Conservation (phyloP, 2,329 filamentous ascomycete species). For the Phyllosticta citriasiana region DNA sequence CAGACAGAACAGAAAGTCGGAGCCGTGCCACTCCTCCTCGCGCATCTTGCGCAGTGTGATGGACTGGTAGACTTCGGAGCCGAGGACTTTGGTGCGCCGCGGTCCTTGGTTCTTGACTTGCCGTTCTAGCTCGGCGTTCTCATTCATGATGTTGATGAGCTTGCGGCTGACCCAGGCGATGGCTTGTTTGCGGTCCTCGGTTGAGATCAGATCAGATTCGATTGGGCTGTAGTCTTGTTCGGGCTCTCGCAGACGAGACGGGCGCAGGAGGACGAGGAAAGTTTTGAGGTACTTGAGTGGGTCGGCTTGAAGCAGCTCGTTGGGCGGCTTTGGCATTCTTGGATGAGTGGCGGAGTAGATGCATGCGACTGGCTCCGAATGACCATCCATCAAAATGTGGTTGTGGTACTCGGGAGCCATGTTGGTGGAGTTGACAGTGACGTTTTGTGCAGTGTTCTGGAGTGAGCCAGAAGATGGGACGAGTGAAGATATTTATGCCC, state of each 20-base stretch:
- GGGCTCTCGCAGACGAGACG: not conserved
- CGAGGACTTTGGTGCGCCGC: constrained; percentile 4
- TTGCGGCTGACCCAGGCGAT: not conserved
- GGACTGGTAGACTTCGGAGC: not conserved
- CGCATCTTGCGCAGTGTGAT: not conserved
- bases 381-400: not conserved
- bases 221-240: not conserved
- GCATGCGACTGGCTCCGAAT: not conserved
- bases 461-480: no score
- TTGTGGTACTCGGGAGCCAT: not conserved
- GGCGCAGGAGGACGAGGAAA: constrained; percentile 3
- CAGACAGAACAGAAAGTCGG: constrained; percentile 3
- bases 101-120: not conserved
- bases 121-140: constrained; percentile 3
- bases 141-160: constrained; percentile 1
- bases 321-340: not conserved
- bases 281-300: not conserved
- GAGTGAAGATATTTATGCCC: no score
- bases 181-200: not conserved
- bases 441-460: no score
- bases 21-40: not conserved
- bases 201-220: not conserved
- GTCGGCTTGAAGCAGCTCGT: not conserved
- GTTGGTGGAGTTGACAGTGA: not conserved
- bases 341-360: not conserved